phyloP scores from a whole-genome alignment of 2,329 filamentous ascomycete species.

The Zopfia rhizophila region DNA sequence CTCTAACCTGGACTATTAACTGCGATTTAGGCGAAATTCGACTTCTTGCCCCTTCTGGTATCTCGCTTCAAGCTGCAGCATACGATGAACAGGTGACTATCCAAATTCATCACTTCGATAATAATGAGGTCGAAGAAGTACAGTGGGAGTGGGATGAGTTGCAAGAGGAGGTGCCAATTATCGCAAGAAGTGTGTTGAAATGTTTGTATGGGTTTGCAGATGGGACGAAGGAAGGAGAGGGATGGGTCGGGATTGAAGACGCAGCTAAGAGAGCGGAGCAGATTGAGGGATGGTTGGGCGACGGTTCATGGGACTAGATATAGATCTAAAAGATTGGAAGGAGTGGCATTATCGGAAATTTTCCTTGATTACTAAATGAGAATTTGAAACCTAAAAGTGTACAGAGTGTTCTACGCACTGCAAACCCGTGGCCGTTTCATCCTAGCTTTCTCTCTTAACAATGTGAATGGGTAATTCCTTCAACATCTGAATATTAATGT shows the following conservation, averaged over 20 bases:
- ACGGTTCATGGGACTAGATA: too few relatives aligned
- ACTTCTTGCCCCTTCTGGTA: slow-evolving; percentile 38
- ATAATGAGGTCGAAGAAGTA: slow-evolving; percentile 57
- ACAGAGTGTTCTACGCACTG: too few relatives aligned
- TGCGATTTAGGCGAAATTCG: slow-evolving; percentile 54
- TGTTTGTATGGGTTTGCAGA: slow-evolving; percentile 37
- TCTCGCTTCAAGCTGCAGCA: slow-evolving; percentile 26
- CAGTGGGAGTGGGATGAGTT: slow-evolving; percentile 55
- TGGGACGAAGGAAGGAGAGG: slow-evolving; percentile 24
- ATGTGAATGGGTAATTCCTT: slow-evolving; percentile 18
- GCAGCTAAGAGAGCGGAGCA: slow-evolving; percentile 30
- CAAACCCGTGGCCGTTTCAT: too few relatives aligned
- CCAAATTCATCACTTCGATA: slow-evolving; percentile 62
- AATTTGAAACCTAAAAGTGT: too few relatives aligned
- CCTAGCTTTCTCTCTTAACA: too few relatives aligned
- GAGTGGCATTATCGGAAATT: too few relatives aligned
- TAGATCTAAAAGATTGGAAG: too few relatives aligned
- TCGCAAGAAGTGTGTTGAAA: slow-evolving; percentile 29
- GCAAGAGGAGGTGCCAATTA: slow-evolving; percentile 37
- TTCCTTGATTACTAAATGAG: too few relatives aligned
- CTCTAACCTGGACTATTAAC: slow-evolving; percentile 61
- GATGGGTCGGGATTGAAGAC: slow-evolving; percentile 40
- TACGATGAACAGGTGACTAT: slow-evolving; percentile 54
- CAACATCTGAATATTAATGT: slow-evolving; percentile 17
- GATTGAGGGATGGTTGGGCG: slow-evolving; percentile 26